Evolutionary conservation across 2,329 filamentous ascomycete genomes (phyloP).

Genomic region (Ophiostoma triangulosporum): DNA sequence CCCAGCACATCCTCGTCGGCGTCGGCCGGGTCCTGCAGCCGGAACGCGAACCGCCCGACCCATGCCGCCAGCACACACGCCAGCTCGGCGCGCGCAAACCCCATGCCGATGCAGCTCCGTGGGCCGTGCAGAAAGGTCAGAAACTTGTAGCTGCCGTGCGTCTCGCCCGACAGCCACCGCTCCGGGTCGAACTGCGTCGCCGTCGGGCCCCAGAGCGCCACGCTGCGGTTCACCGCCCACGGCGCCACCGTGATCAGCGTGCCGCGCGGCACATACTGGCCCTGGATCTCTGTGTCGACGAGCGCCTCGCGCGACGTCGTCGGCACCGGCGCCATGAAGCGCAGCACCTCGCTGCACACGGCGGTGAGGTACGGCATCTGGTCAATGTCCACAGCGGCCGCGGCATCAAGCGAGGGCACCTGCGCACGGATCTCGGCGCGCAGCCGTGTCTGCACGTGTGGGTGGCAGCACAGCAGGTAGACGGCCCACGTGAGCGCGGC

Average conservation of each 20-base stretch:
- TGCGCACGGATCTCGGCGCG: slow-evolving; percentile 51
- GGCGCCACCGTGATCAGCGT: slow-evolving; percentile 53
- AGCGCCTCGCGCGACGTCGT: slow-evolving; percentile 54
- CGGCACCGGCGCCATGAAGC: slow-evolving; percentile 59
- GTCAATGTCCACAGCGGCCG: slow-evolving; percentile 43
- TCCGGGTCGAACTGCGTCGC: slow-evolving; percentile 67
- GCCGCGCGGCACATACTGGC: slow-evolving; percentile 53
- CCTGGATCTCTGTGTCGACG: slow-evolving; percentile 50
- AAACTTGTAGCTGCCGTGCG: slow-evolving; percentile 52
- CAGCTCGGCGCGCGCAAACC: slow-evolving; percentile 74
- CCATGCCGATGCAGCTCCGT: slow-evolving; percentile 69
- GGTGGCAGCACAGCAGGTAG: slow-evolving; percentile 54
- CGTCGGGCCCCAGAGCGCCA: slow-evolving; percentile 61
- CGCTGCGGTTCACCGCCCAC: slow-evolving; percentile 56
- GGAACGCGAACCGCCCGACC: slow-evolving; percentile 61
- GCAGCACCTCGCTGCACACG: slow-evolving; percentile 64
- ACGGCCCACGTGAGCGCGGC: slow-evolving; percentile 62
- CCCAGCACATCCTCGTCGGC: slow-evolving; percentile 52
- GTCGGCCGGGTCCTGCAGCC: slow-evolving; percentile 41
- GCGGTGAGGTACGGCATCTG: slow-evolving; percentile 67
- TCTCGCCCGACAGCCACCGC: slow-evolving; percentile 46
- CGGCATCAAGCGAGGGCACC: slow-evolving; percentile 36
- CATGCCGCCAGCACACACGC: slow-evolving; percentile 67
- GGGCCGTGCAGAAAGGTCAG: slow-evolving; percentile 80
- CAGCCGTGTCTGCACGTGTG: slow-evolving; percentile 50